Evolutionary conservation across 2,329 filamentous ascomycete species (phyloP), one percentile per base, ranked within the genome.

Genomic region (Hirsutella thompsonii): DNA sequence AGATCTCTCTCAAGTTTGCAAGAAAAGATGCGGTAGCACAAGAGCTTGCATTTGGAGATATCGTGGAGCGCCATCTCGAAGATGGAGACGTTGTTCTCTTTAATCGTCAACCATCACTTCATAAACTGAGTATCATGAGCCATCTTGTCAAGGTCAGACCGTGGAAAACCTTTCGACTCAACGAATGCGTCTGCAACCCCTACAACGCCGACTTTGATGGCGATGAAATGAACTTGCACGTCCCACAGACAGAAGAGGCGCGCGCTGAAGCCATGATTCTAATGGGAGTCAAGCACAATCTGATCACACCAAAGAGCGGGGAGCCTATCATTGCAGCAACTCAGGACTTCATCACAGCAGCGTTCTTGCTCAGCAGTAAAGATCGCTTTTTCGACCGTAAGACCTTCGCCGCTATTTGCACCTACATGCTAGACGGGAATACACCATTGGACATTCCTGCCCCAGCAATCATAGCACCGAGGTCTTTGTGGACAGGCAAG

Each of bases 201-300:
- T 98, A 98, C 70, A 98, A 98, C 52, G 92, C 92, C 42, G 92
- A 98, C 74, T 98, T 98, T 51, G 92, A 98, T 54, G 92, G 92
- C 45, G 92, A 98, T 52, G 92, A 98, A 61, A 98, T 98, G 92
- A 98, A 98, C 53, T 65, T 98, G 37, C 92, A 98, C 62, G 89
- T 98, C 14, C 92, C 92, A 2, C 92, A 98, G 58, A 96, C 92
- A 0, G 92, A 98, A 64, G 92, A 98, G 62, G 90, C 92, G 10
- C 77, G 92, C 43, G 86, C 90, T 2, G 92, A 98, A 62, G 92
- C 92, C 1, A 93, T 93, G 53, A 88, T 90, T 50, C 67, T 98
- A 37, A 98, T 98, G 92, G 92, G 92, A 34, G 89, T 98, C 42
- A 94, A 95, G 64, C 80, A 96, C 68, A 98, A 98, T 58, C 63